A percentile compares a stretch with the other conserved stretches of the same genome.
Evolutionary conservation across 225 moss, liverwort and hornwort genomes (phyloP).

Genomic region (Bryum argenteum): DNA sequence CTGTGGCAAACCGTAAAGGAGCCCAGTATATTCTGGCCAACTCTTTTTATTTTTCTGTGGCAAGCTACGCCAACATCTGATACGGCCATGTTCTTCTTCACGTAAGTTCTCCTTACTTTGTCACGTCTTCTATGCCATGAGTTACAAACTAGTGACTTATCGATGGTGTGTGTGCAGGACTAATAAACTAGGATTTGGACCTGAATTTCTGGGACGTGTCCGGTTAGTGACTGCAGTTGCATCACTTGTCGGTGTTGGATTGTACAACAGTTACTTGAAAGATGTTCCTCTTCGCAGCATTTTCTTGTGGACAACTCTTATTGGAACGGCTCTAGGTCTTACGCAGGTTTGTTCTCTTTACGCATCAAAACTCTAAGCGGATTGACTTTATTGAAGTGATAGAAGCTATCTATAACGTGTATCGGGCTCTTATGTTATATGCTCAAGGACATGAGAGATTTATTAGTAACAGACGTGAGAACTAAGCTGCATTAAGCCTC

Average conservation of each 20-base stretch:
- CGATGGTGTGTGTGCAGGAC: conserved; percentile 52
- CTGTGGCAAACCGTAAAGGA: conserved; percentile 94
- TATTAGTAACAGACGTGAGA: conserved; percentile 2
- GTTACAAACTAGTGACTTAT: conserved; percentile 21
- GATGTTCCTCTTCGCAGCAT: conserved; percentile 79
- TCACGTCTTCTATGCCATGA: not conserved
- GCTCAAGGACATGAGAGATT: not conserved
- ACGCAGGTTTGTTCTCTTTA: conserved; percentile 69
- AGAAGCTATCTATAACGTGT: not conserved
- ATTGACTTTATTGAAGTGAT: conserved; percentile 4
- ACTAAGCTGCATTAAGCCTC: not conserved
- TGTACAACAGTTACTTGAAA: conserved; percentile 88
- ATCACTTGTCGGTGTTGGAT: conserved; percentile 83
- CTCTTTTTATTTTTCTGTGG: conserved; percentile 95
- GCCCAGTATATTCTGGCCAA: conserved; percentile 89
- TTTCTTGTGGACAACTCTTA: conserved; percentile 88
- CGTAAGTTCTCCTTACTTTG: conserved; percentile 43
- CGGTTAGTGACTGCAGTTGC: conserved; percentile 89
- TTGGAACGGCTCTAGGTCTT: conserved; percentile 75
- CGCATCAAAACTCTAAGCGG: not conserved
- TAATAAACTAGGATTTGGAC: conserved; percentile 90
- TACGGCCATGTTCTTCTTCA: conserved; percentile 99
- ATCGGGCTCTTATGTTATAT: not conserved
- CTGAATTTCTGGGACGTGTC: conserved; percentile 96
- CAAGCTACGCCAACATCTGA: conserved; percentile 98